These are phyloP conservation scores for Nothophoma quercina DNA, from an alignment of 2,329 filamentous ascomycete species.

Conservation along the genomic window DNA sequence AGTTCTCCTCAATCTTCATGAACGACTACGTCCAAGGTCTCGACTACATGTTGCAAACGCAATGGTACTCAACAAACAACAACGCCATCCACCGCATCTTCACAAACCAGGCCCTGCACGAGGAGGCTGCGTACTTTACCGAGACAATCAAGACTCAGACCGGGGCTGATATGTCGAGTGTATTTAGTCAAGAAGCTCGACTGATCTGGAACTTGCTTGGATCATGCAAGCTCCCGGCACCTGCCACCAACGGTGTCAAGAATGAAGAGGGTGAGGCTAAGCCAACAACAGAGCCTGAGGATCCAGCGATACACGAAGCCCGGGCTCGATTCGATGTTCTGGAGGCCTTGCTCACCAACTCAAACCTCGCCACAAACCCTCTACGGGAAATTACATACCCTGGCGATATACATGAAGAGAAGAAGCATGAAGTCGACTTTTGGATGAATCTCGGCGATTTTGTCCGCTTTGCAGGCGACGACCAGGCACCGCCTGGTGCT, in stretches of 20 bases:
- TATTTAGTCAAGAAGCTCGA: conserved; percentile 64
- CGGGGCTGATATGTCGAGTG: conserved; percentile 42
- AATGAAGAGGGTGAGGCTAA: conserved; percentile 42
- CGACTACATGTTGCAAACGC: conserved; percentile 66
- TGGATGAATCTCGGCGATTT: conserved; percentile 82
- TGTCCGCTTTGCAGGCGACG: conserved; percentile 69
- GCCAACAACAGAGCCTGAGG: conserved; percentile 54
- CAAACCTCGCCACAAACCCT: conserved; percentile 67
- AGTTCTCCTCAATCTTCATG: conserved; percentile 43
- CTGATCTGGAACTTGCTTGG: conserved; percentile 67
- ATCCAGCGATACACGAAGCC: conserved; percentile 69
- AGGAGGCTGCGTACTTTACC: conserved; percentile 46
- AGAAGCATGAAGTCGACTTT: conserved; percentile 72
- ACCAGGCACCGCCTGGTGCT: conserved; percentile 62
- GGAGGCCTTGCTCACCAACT: conserved; percentile 77
- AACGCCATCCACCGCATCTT: conserved; percentile 59
- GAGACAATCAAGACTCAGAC: conserved; percentile 42
- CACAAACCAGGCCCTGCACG: conserved; percentile 53
- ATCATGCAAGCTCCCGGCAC: conserved; percentile 56
- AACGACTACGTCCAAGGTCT: conserved; percentile 48
- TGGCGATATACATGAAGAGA: conserved; percentile 50
- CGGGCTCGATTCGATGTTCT: conserved; percentile 75
- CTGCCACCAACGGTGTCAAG: conserved; percentile 53
- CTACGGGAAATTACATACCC: conserved; percentile 60
- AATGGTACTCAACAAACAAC: conserved; percentile 74